Conservation (phyloP, 352 stramenopile genomes). For the Phytophthora pseudosyringae region DNA sequence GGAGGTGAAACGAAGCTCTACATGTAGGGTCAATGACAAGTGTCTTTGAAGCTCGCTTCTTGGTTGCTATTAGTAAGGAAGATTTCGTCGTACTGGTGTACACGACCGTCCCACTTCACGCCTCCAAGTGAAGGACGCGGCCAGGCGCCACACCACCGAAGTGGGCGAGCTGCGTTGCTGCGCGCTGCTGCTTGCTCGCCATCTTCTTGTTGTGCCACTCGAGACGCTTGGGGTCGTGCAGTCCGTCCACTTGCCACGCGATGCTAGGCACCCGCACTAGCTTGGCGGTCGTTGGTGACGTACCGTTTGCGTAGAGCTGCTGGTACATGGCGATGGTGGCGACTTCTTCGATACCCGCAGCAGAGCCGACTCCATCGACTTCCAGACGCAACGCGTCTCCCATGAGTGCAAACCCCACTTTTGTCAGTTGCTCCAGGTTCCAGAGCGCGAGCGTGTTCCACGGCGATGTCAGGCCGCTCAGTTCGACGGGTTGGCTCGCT, state of each 20-base stretch:
- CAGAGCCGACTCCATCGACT: conserved; percentile 42
- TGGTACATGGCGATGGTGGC: conserved; percentile 93
- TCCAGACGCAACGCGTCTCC: conserved; percentile 81
- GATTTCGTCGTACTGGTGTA: not conserved
- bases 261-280: conserved; percentile 82
- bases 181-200: conserved; percentile 91
- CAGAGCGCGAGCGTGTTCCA: conserved; percentile 98
- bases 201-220: conserved; percentile 96
- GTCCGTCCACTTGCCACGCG: conserved; percentile 81
- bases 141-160: conserved; percentile 51
- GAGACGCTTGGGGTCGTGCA: conserved; percentile 70
- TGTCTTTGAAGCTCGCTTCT: not conserved
- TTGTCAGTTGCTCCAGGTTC: conserved; percentile 90
- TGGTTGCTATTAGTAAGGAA: not conserved
- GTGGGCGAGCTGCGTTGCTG: conserved; percentile 76
- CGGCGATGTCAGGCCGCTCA: conserved; percentile 91
- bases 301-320: conserved; percentile 63
- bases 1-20: not conserved
- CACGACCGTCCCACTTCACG: conserved; percentile 10
- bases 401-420: conserved; percentile 92
- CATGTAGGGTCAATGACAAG: not conserved
- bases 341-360: conserved; percentile 92
- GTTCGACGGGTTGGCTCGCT: conserved; percentile 44
- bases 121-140: conserved; percentile 57
- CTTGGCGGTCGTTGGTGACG: conserved; percentile 68